phyloP scores from a whole-genome alignment of 1,284 basidiomycete genomes.

The Pholiota adiposa region DNA sequence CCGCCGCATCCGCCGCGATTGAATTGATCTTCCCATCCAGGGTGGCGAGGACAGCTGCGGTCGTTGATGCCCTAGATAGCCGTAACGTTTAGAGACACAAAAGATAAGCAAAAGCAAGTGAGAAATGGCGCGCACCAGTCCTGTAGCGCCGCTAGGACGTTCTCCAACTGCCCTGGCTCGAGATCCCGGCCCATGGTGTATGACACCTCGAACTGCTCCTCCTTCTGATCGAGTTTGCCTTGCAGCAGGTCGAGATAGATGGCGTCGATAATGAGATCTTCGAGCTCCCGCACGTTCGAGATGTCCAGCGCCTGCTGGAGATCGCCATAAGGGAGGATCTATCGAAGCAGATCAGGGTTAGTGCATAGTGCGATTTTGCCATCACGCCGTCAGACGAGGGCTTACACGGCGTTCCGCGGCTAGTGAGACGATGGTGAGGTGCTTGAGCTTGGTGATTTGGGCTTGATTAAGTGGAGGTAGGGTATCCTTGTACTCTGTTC shows the following conservation, averaged over 20 bases:
- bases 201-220: conserved; percentile 86
- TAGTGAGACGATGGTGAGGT: conserved; percentile 87
- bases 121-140: conserved; percentile 82
- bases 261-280: conserved; percentile 94
- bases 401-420: conserved; percentile 75
- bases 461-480: conserved; percentile 72
- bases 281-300: conserved; percentile 80
- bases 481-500: conserved; percentile 61
- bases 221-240: conserved; percentile 91
- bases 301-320: conserved; percentile 73
- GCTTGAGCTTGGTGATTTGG: conserved; percentile 87
- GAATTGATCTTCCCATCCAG: conserved; percentile 54
- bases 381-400: conserved; percentile 15
- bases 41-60: conserved; percentile 53
- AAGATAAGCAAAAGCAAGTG: conserved; percentile 27
- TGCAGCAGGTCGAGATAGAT: conserved; percentile 90
- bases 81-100: conserved; percentile 41
- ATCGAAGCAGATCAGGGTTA: conserved; percentile 9
- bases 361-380: conserved; percentile 2
- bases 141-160: conserved; percentile 63
- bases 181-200: conserved; percentile 91
- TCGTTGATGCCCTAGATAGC: conserved; percentile 68
- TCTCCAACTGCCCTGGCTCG: conserved; percentile 65
- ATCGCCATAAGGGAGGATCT: conserved; percentile 78
- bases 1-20: conserved; percentile 44